phyloP scores from a whole-genome alignment of 257 asterid genomes.

The Nicotiana noctiflora region DNA sequence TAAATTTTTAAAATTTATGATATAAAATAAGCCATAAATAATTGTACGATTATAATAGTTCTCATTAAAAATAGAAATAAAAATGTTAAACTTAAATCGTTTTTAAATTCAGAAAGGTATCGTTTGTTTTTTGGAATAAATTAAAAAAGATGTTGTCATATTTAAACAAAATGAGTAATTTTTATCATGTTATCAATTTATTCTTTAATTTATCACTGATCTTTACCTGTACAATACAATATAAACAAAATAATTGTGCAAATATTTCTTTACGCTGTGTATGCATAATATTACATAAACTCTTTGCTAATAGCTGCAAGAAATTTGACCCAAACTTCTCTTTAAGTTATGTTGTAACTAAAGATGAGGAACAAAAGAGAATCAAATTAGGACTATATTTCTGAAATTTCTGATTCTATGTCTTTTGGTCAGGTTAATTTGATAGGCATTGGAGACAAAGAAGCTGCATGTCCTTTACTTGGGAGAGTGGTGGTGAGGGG shows the following conservation, averaged over 20 bases:
- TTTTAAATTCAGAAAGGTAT: too few species aligned
- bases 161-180: not conserved
- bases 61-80: too few species aligned
- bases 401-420: conserved; percentile 2
- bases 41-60: too few species aligned
- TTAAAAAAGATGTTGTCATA: too few species aligned
- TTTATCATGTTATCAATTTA: not conserved
- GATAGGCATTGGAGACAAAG: not conserved
- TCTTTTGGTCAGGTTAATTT: not conserved
- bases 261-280: not conserved
- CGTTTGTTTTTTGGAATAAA: too few species aligned
- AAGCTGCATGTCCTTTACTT: not conserved
- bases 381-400: not conserved
- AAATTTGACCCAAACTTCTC: not conserved
- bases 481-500: not conserved
- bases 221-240: not conserved
- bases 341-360: not conserved
- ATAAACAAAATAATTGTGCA: not conserved
- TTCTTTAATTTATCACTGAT: too few species aligned
- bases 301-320: not conserved
- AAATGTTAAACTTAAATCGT: too few species aligned
- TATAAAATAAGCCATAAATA: too few species aligned
- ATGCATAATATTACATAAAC: not conserved
- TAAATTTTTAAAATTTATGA: too few species aligned
- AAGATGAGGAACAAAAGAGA: not conserved